These are phyloP conservation scores for Coemansia sp. DNA, from an alignment of 192 early-diverging fungal species.

Conservation along the genomic window DNA sequence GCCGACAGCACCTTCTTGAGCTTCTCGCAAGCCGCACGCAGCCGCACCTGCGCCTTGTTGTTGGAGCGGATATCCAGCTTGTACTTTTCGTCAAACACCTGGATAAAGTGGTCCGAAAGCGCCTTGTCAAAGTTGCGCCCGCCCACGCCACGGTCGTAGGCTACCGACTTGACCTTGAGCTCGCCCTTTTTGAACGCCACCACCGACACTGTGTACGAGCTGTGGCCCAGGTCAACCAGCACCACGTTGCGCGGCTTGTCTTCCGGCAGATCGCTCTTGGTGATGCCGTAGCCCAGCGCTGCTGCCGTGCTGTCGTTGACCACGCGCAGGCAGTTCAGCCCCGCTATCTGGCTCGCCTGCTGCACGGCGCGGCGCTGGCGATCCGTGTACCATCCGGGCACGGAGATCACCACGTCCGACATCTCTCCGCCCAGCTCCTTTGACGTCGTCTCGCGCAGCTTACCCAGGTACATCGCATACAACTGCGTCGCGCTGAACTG, in stretches of 20 bases:
- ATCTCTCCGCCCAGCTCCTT: slow-evolving; percentile 80
- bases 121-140: slow-evolving; percentile 95
- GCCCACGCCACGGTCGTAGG: slow-evolving; percentile 92
- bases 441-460: slow-evolving; percentile 86
- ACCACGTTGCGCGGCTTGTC: slow-evolving; percentile 85
- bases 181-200: slow-evolving; percentile 96
- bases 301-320: slow-evolving; percentile 92
- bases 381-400: slow-evolving; percentile 94
- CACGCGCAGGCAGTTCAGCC: slow-evolving; percentile 86
- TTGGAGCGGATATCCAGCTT: slow-evolving; percentile 88
- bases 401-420: slow-evolving; percentile 90
- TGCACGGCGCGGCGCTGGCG: slow-evolving; percentile 84
- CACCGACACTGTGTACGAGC: slow-evolving; percentile 75
- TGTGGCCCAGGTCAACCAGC: slow-evolving; percentile 94
- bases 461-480: slow-evolving; percentile 88
- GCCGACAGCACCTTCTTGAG: slow-evolving; percentile 96
- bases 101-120: slow-evolving; percentile 80
- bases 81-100: slow-evolving; percentile 91
- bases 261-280: slow-evolving; percentile 95
- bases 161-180: slow-evolving; percentile 84
- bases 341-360: slow-evolving; percentile 83
- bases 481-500: slow-evolving; percentile 87
- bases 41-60: slow-evolving; percentile 86
- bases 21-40: slow-evolving; percentile 86
- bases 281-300: slow-evolving; percentile 97